A percentile compares a stretch with the other conserved stretches of the same genome.
Conservation (phyloP, 1,284 basidiomycete genomes). For the Rhodotorula sp. region DNA sequence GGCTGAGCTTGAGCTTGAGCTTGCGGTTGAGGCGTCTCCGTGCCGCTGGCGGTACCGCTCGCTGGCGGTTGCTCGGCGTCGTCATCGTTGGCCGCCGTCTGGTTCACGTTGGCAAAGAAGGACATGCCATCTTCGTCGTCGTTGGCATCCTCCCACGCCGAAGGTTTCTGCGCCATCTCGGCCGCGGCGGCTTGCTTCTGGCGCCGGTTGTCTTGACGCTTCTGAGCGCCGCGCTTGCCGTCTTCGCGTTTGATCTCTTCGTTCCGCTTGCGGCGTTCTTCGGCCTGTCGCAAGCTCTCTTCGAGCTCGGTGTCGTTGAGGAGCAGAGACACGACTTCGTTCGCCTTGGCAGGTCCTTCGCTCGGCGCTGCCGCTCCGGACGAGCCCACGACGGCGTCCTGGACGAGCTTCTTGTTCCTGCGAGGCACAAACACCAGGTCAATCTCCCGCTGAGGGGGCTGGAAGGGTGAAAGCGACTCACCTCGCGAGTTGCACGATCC, state of each 20-base stretch:
- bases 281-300: slow-evolving; percentile 43
- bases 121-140: slow-evolving; percentile 40
- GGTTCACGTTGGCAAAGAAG: slow-evolving; percentile 37
- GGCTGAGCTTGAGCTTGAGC: too few species aligned
- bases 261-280: slow-evolving; percentile 51
- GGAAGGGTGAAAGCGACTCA: not conserved
- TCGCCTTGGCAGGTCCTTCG: slow-evolving; percentile 74
- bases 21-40: slow-evolving; percentile 13
- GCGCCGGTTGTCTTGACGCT: slow-evolving; percentile 25
- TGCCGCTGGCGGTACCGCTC: slow-evolving; percentile 11
- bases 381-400: slow-evolving; percentile 98
- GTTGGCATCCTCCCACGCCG: slow-evolving; percentile 12
- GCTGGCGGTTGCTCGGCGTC: slow-evolving; percentile 29
- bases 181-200: slow-evolving; percentile 18
- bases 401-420: slow-evolving; percentile 60
- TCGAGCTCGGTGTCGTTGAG: slow-evolving; percentile 79
- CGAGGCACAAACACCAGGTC: slow-evolving; percentile 46
- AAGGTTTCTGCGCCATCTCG: slow-evolving; percentile 11
- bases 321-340: slow-evolving; percentile 93
- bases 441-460: not conserved
- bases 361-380: slow-evolving; percentile 52
- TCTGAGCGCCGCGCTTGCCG: slow-evolving; percentile 32
- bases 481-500: slow-evolving; percentile 89
- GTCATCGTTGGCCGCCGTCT: slow-evolving; percentile 29
- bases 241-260: slow-evolving; percentile 44